Evolutionary conservation across 805 yeast species (phyloP), one percentile per base, ranked within the genome.

Genomic region (Starmera quercuum): DNA sequence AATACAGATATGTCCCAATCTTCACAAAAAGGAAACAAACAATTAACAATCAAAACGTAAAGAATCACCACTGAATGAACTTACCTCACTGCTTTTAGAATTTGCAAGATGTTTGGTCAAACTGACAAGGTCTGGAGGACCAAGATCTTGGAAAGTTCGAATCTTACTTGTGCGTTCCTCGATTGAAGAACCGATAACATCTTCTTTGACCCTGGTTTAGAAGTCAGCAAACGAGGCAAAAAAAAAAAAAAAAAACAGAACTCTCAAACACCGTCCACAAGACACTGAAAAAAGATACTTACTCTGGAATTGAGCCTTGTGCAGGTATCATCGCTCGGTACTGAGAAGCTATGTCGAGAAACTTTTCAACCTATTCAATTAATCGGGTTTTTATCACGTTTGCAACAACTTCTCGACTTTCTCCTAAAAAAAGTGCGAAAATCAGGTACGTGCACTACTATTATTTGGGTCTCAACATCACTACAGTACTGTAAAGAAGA

Each of bases 61-160:
- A 20, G 9, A 7, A 15, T 8, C 6, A 15, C 26, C 12, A 24
- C 13, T 24, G 16, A n/a, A 26, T 13, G 6, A 26, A 26, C 43
- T 18, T 27, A 37, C 41, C 17, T 47, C 51, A 5, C 39, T 29
- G 11, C 29, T 36, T 76, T 73, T 54, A 73, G 59, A 57, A 74
- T 86, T 26, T 81, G 83, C 9, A n/a, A 87, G 83, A 10, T 38
- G 37, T 39, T 66, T 67, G n/a, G 68, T 55, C 22, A 72, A 48
- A 41, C 66, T 75, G 6, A 78, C 75, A 37, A 83, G 59, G 53
- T 83, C 94, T 3, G 86, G 82, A 2, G 87, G 84, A 0, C 94
- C 94, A 36, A 83, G 55, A 40, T 82, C 88, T 34, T 57, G 63
- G 39, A 81, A 75, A 26, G 72, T 62, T 31, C 68, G 68, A 30